Conservation (phyloP, 306 rosid species). For the Canavalia gladiata region DNA sequence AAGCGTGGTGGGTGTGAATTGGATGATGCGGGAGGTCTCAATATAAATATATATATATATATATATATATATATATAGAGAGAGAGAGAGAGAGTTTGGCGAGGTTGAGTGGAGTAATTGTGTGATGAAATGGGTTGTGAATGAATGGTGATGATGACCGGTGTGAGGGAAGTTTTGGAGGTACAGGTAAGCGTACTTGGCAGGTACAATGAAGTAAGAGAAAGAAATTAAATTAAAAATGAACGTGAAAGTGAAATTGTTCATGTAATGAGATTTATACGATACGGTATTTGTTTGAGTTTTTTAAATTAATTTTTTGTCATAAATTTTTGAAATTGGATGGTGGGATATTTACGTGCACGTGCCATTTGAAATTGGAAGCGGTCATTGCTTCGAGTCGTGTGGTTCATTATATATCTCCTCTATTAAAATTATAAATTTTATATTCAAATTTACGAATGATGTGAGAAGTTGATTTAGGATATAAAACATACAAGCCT, state of each 20-base stretch:
- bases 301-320: too few relatives aligned
- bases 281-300: too few relatives aligned
- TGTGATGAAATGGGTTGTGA: not conserved
- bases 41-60: conserved; percentile 60
- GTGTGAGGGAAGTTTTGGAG: conserved; percentile 39
- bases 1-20: conserved; percentile 47
- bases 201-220: conserved; percentile 61
- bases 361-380: too few relatives aligned
- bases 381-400: too few relatives aligned
- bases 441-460: too few relatives aligned
- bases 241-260: not conserved
- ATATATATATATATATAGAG: not conserved
- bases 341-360: too few relatives aligned
- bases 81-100: not conserved
- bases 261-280: too few relatives aligned
- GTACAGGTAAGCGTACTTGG: conserved; percentile 89
- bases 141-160: not conserved
- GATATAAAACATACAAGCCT: too few relatives aligned
- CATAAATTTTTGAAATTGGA: too few relatives aligned
- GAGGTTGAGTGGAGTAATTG: not conserved
- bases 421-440: too few relatives aligned
- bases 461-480: too few relatives aligned
- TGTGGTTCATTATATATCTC: too few relatives aligned
- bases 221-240: not conserved
- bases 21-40: not conserved